These are phyloP conservation scores for Omphalea diandra DNA, from an alignment of 441 rosid genomes.

Conservation along the genomic window DNA sequence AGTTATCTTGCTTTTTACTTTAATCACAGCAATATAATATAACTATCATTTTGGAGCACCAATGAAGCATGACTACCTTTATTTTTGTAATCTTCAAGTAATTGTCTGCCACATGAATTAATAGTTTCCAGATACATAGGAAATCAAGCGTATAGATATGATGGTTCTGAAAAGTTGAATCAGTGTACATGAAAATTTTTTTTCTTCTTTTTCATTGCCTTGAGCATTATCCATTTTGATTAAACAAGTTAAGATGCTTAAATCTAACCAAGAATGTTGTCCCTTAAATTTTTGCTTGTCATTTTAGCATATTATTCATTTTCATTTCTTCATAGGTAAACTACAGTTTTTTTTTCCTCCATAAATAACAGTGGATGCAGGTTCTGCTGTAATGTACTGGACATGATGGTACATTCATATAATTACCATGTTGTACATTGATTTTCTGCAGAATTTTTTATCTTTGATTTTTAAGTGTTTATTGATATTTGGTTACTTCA, in stretches of 20 bases:
- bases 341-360: background rate
- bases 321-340: background rate
- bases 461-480: background rate
- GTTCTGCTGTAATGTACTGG: background rate
- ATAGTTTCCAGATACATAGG: background rate
- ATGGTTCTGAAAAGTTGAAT: background rate
- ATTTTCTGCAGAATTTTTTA: background rate
- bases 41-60: background rate
- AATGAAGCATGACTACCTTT: background rate
- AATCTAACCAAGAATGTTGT: background rate
- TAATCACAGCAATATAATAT: background rate
- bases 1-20: background rate
- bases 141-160: background rate
- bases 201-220: too few relatives aligned
- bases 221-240: background rate
- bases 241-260: background rate
- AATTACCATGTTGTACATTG: background rate
- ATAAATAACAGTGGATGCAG: background rate
- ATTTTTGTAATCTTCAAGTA: background rate
- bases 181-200: background rate
- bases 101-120: background rate
- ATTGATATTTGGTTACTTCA: constrained; percentile 35
- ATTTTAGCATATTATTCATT: background rate
- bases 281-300: background rate
- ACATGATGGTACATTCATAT: background rate